Base-by-base conservation (phyloP, 2,329 filamentous ascomycete species). In the Phialophora expanda region DNA sequence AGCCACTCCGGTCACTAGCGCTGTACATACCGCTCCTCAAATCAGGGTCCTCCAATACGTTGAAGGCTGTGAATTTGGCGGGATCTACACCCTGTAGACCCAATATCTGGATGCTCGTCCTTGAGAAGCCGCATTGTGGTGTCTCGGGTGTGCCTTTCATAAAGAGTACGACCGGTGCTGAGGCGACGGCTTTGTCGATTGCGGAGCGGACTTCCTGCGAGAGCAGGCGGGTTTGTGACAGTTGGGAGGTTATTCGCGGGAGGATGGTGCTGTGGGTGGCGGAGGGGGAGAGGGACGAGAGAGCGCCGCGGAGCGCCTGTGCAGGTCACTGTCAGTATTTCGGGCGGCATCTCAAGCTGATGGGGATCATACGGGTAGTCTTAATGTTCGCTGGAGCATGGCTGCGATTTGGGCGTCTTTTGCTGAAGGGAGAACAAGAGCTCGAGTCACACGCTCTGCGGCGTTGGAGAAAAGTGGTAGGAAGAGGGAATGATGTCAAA, bases 81-180 rank as follows among this genome's bases (percentile, higher is more conserved):
- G 95, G 95, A 81, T 98, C 91, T 68, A 99, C 93, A 70, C 95
- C 95, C 81, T 99, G 94, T 74, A 97, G 81, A 65, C 94, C 92
- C 70, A 99, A 84, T 74, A 99, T 93, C 84, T 98, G 93, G 77
- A 99, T 96, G 77, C 87, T 92, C 62, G 94, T 94, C 74, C 93
- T 88, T 66, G 94, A 98, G 84, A 97, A 99, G 54, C 95, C 95
- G 80, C 95, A 99, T 79, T 97, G 93, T 22, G 95, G 95, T 67
- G 88, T 92, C 81, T 97, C 93, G 65, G 95, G 95, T 1, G 95
- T 98, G 66, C 95, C 95, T 84, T 99, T 99, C 95, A 99, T 99
- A 84, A 99, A 99, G 64, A 99, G 85, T 0, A 99, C 95, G 0
- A 99, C 94, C 1, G 94, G 94, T 0, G 93, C 90, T 0, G 93